phyloP scores from a whole-genome alignment of 139 green algal species.

The Ettlia oleoabundans region DNA sequence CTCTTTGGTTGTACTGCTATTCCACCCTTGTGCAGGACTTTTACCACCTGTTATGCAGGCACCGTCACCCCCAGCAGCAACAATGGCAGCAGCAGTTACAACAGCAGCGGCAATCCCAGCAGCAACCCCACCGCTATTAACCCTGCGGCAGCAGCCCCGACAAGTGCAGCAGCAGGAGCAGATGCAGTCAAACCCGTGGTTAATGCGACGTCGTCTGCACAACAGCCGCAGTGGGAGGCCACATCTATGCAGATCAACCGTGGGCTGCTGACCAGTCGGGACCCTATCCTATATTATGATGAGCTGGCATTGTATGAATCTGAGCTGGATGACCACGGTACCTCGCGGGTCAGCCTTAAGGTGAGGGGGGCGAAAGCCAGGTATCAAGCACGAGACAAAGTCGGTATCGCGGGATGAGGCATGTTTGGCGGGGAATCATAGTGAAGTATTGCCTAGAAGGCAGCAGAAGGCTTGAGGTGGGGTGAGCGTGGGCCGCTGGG shows the following conservation, averaged over 20 bases:
- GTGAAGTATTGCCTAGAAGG: too few species aligned
- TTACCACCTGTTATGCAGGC: conserved; percentile 82
- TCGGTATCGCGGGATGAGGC: too few species aligned
- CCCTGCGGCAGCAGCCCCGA: neutral
- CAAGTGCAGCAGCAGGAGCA: neutral
- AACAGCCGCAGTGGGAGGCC: conserved; percentile 30
- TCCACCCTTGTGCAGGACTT: conserved; percentile 65
- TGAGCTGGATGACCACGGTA: conserved; percentile 95
- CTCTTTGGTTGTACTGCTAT: too few species aligned
- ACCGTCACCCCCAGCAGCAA: conserved; percentile 23
- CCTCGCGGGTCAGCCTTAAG: conserved; percentile 58
- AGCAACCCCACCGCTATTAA: neutral
- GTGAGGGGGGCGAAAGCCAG: conserved; percentile 9
- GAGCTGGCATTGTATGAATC: conserved; percentile 87
- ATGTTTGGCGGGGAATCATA: too few species aligned
- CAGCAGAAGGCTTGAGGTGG: too few species aligned
- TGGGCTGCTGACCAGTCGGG: conserved; percentile 77
- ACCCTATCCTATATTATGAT: conserved; percentile 92
- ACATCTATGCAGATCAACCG: conserved; percentile 65
- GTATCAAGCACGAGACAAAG: too few species aligned
- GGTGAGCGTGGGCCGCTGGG: too few species aligned
- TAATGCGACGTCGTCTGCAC: too few species aligned
- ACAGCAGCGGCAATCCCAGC: too few species aligned
- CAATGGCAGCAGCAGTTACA: neutral
- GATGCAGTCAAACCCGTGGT: too few species aligned